Percentiles rank a stretch among this genome's conserved stretches.
Evolutionary conservation across 345 rosid genomes (phyloP).

Genomic region (Toxicodendron radicans): DNA sequence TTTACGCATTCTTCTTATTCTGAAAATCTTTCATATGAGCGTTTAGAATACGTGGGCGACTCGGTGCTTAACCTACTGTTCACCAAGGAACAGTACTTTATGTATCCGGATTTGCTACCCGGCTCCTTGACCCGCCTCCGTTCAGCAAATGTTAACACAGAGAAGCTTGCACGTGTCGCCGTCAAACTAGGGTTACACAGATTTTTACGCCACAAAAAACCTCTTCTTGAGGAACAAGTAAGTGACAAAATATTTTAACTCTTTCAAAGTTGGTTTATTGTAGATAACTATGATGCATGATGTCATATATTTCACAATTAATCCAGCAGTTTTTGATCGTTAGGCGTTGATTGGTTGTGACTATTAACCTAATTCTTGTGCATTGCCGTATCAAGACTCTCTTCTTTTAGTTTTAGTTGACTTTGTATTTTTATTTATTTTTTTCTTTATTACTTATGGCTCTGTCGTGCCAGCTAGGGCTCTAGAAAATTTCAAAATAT

Average conservation of each 20-base stretch:
- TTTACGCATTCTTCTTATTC: slow-evolving; percentile 44
- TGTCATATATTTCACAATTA: no score
- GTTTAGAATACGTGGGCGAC: slow-evolving; percentile 59
- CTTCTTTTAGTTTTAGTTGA: no score
- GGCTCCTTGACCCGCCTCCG: slow-evolving; percentile 66
- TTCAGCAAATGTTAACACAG: slow-evolving; percentile 60
- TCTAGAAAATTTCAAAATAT: no score
- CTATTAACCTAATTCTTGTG: no score
- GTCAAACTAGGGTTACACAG: slow-evolving; percentile 44
- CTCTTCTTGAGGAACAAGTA: slow-evolving; percentile 61
- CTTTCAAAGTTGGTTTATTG: no score
- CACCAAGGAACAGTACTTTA: slow-evolving; percentile 33
- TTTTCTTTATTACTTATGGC: no score
- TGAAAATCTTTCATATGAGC: slow-evolving; percentile 38
- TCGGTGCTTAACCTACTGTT: slow-evolving; percentile 43
- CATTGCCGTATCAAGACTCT: no score
- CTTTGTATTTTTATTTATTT: no score
- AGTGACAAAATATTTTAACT: slow-evolving; percentile 13
- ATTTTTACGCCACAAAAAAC: slow-evolving; percentile 56
- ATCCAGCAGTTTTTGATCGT: not conserved
- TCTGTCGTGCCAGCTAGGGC: no score
- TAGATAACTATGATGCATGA: not conserved
- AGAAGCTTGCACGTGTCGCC: slow-evolving; percentile 70
- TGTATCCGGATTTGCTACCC: slow-evolving; percentile 40
- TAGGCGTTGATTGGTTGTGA: no score